phyloP scores from a whole-genome alignment of 192 early-diverging fungal species.

The Backusella morwellensis region DNA sequence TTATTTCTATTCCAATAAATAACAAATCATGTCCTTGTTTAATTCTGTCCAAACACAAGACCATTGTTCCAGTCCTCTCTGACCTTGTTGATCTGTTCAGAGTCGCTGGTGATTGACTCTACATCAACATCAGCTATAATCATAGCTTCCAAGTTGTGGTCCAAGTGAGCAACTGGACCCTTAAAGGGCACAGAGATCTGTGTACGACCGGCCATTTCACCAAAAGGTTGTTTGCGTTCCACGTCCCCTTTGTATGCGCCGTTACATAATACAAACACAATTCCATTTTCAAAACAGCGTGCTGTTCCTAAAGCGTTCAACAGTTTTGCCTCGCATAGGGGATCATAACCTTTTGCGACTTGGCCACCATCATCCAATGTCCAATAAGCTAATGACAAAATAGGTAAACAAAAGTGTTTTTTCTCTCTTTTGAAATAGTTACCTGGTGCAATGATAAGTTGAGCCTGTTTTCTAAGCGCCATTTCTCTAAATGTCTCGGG shows the following conservation, averaged over 20 bases:
- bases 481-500: conserved; percentile 30
- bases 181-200: conserved; percentile 32
- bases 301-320: conserved; percentile 18
- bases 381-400: conserved; percentile 15
- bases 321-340: conserved; percentile 20
- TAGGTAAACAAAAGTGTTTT: neutral
- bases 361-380: conserved; percentile 17
- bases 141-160: conserved; percentile 28
- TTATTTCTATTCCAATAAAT: neutral
- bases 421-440: neutral
- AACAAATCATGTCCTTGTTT: neutral
- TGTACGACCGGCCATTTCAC: conserved; percentile 17
- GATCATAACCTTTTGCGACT: neutral
- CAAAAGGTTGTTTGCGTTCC: conserved; percentile 1
- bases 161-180: conserved; percentile 15
- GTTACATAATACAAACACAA: conserved; percentile 30
- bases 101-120: neutral
- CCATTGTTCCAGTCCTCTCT: conserved; percentile 20
- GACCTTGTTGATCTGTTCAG: conserved; percentile 26
- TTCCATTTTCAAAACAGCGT: conserved; percentile 30
- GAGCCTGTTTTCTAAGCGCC: conserved; percentile 12
- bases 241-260: conserved; percentile 10
- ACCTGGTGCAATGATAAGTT: conserved; percentile 27
- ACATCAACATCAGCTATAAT: conserved; percentile 24
- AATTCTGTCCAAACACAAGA: neutral